Evolutionary conservation across 2,329 filamentous ascomycete genomes (phyloP), one percentile per base, ranked within the genome.

Genomic region (Diaporthe vexans): DNA sequence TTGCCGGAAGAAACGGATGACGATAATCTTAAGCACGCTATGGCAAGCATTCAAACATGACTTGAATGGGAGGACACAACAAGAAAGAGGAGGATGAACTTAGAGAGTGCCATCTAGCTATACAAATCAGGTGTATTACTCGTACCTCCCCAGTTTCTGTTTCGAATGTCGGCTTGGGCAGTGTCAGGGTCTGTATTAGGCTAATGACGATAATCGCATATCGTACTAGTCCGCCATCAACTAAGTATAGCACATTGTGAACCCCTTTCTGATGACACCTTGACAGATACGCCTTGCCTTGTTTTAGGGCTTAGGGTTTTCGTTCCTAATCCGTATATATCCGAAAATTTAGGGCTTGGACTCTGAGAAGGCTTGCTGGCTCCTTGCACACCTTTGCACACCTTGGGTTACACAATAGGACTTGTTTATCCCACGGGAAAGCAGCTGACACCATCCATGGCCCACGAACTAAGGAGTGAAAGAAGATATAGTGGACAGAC

Each of bases 11-110:
- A 21, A 9, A 52, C 29, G 29, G 29, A 37, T 33, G 13, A 15
- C 46, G 4, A 35, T 13, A 54, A 68, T 24, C n/a, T 54, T 54
- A 68, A 40, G 63, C 17, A 68, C 63, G 48, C 63, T 68, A 37
- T 54, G 33, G 48, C 33, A n/a, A 33, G 6, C n/a, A 68, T 21
- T 37, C n/a, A 37, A 37, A 37, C n/a, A 1, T 7, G n/a, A 33
- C 33, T 26, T 54, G 63, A 19, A 26, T 37, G 13, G 2, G 17
- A 35, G 37, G 1, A 6, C 13, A 52, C 6, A 54, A 26, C 0
- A 5, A 54, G 4, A 24, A 9, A 52, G 0, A 1, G 3, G 33
- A 40, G 61, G 48, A 40, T 68, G 35, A 67, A 40, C n/a, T 52
- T 21, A 24, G 1, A 52, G 43, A 17, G 61, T 51, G 10, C 46